Conservation (phyloP, 441 rosid species). For the Adansonia grandidieri region DNA sequence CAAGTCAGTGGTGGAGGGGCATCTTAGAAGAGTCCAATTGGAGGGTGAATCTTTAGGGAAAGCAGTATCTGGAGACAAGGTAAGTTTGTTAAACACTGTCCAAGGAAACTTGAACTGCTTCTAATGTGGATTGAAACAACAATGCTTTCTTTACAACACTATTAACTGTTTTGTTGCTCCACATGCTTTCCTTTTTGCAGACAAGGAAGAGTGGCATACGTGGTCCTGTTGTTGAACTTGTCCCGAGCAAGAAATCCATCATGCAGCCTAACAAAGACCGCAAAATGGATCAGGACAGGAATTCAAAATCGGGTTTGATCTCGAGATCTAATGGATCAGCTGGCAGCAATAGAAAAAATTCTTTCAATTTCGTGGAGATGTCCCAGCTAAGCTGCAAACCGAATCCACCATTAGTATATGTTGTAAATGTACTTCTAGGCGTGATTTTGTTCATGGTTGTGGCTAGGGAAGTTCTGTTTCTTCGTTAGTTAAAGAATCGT, state of each 20-base stretch:
- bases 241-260: not conserved
- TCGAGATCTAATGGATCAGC: not conserved
- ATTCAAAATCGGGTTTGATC: not conserved
- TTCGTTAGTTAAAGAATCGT: slow-evolving; percentile 1
- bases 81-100: slow-evolving; percentile 12
- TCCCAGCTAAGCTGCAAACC: not conserved
- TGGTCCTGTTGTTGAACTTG: slow-evolving; percentile 8
- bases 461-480: slow-evolving; percentile 11
- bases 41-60: not conserved
- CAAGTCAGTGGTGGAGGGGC: not conserved
- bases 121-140: slow-evolving; percentile 3
- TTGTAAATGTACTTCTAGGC: slow-evolving; percentile 23
- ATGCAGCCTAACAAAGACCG: slow-evolving; percentile 8
- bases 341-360: slow-evolving; percentile 1
- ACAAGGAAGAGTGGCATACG: not conserved
- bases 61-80: slow-evolving; percentile 23
- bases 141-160: not conserved
- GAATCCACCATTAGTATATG: slow-evolving; percentile 23
- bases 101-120: not conserved
- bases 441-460: slow-evolving; percentile 23
- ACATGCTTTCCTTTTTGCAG: slow-evolving; percentile 24
- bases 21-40: not conserved
- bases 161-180: not conserved
- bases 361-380: slow-evolving; percentile 25
- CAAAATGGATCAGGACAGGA: not conserved